Evolutionary conservation across 805 yeast genomes (phyloP), one percentile per base, ranked within the genome.

Genomic region (Ogataea degrootiae): DNA sequence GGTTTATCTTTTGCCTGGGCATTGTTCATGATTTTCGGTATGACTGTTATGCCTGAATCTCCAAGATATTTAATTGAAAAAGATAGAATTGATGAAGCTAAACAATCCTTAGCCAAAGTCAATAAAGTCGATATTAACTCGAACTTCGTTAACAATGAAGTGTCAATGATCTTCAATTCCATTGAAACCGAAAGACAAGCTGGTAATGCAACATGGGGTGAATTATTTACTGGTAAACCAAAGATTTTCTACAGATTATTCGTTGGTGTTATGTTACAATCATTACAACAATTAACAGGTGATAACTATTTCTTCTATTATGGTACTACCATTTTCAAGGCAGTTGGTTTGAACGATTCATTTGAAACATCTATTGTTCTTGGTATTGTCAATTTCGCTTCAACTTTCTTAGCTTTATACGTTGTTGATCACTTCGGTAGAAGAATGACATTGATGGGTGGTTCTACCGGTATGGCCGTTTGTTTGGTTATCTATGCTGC

Each of bases 261-360:
- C 35, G 69, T 79, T 54, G 90, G 90, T 60, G 62, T 80, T 41
- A 53, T 75, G 54, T 70, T 83, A 48, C 86, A 83, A 77, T 67
- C 77, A 15, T 67, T 83, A 67, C 88, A 83, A 68, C 90, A 85
- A 68, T 72, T 82, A 59, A 80, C 87, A 37, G 91, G 90, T 65
- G 77, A 82, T 59, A 83, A 84, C 69, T 83, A 81, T 59, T 75
- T 84, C 58, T 80, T 84, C 70, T 84, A 84, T 73, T 85, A 78
- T 62, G 83, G 84, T 62, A 80, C 85, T 23, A 72, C 79, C 29
- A 77, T 82, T 63, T 82, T 84, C 67, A 71, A 69, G 55, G 68
- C 74, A 51, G 68, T 70, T 43, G 77, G 79, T 41, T 57, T 81
- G 51, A 77, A 49, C 72, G 77, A 57, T 70, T 76, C 55, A 61